phyloP scores from a whole-genome alignment of 1,284 basidiomycete genomes.

The Lentinus polychrous region DNA sequence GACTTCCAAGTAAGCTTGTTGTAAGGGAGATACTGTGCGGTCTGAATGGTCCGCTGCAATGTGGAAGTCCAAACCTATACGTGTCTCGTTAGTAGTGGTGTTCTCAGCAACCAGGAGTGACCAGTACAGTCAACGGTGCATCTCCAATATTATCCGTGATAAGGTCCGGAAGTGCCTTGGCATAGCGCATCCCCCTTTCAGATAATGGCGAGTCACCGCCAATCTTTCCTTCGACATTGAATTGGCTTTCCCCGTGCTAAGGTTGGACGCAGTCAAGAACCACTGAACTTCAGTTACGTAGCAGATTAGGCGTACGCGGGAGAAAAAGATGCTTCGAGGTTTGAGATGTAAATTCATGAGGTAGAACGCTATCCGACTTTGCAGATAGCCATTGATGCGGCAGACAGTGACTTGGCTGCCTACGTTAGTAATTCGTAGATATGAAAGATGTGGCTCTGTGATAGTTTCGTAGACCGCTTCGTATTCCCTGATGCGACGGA shows the following conservation, averaged over 20 bases:
- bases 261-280: constrained; percentile 3
- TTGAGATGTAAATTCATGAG: constrained; percentile 98
- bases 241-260: constrained; percentile 98
- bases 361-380: constrained; percentile 96
- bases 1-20: constrained; percentile 98
- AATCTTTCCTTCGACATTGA: constrained; percentile 95
- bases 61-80: constrained; percentile 98
- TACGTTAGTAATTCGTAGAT: constrained; percentile 85
- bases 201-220: constrained; percentile 93
- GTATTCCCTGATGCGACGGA: constrained; percentile 88
- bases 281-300: constrained; percentile 7
- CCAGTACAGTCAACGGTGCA: constrained; percentile 69
- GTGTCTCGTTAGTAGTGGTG: constrained; percentile 7
- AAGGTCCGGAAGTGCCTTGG: constrained; percentile 78
- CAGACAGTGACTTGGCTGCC: constrained; percentile 82
- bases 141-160: constrained; percentile 91
- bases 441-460: constrained; percentile 80
- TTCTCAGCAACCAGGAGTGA: not conserved
- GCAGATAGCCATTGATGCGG: constrained; percentile 87
- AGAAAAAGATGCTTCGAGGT: constrained; percentile 94
- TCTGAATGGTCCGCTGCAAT: constrained; percentile 88
- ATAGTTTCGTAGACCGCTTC: constrained; percentile 96
- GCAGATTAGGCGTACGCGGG: constrained; percentile 53
- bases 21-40: constrained; percentile 78
- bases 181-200: constrained; percentile 80